These are phyloP conservation scores for Onygenales sp. DNA, from an alignment of 2,329 filamentous ascomycete genomes.

Conservation along the genomic window DNA sequence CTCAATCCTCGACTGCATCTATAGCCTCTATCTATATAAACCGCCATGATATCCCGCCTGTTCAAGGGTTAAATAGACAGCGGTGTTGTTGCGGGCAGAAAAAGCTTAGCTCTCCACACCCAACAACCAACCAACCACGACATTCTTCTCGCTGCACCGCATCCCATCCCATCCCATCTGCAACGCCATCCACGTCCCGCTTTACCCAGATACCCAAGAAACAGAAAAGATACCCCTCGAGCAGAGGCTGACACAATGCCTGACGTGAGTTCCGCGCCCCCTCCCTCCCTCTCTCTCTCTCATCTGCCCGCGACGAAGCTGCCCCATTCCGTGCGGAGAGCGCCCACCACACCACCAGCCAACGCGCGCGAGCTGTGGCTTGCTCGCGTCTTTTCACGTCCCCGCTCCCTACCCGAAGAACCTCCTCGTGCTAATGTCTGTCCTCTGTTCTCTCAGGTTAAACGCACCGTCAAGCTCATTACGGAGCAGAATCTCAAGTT, in stretches of 20 bases:
- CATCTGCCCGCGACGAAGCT: conserved; percentile 2
- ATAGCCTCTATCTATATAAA: too few relatives aligned
- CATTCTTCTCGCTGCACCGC: background rate
- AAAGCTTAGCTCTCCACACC: background rate
- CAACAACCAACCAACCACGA: background rate
- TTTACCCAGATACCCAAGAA: background rate
- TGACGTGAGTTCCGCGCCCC: conserved; percentile 27
- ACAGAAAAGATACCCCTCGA: background rate
- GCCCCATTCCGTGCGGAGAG: background rate
- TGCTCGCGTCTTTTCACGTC: background rate
- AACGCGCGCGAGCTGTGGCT: background rate
- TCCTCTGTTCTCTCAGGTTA: conserved; percentile 42
- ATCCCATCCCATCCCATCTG: background rate
- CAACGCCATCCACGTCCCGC: background rate
- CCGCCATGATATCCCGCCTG: too few relatives aligned
- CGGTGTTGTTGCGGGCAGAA: background rate
- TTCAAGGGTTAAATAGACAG: too few relatives aligned
- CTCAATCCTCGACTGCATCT: too few relatives aligned
- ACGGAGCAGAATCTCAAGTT: conserved; percentile 87
- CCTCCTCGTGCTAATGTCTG: conserved; percentile 1
- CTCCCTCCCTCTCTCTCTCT: background rate
- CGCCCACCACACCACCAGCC: background rate
- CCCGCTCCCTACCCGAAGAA: background rate
- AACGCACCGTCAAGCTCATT: conserved; percentile 85
- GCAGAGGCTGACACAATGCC: conserved; percentile 28